Evolutionary conservation across 768 basidiomycete genomes (phyloP).

Genomic region (Tremella mesenterica): DNA sequence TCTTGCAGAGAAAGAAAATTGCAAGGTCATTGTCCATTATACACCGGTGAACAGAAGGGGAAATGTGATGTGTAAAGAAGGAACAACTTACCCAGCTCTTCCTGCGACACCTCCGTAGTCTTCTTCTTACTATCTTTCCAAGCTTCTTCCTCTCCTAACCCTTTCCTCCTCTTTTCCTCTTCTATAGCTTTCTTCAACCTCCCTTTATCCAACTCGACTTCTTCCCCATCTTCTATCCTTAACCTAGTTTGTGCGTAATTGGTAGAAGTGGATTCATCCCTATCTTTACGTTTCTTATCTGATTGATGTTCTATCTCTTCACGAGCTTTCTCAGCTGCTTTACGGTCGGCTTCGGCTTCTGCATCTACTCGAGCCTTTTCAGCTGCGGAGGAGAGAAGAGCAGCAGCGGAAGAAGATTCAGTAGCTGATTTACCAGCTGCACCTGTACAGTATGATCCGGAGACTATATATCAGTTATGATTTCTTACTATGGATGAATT

Average conservation of each 20-base stretch:
- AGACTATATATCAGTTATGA: slow-evolving; percentile 46
- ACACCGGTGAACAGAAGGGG: not conserved
- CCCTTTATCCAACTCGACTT: slow-evolving; percentile 64
- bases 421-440: slow-evolving; percentile 70
- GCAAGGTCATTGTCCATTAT: no score
- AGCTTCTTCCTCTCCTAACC: slow-evolving; percentile 48
- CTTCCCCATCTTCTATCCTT: slow-evolving; percentile 66
- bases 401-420: slow-evolving; percentile 63
- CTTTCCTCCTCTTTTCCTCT: slow-evolving; percentile 74
- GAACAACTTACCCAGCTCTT: slow-evolving; percentile 46
- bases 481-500: no score
- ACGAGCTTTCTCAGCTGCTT: not conserved
- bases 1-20: no score
- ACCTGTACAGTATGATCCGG: slow-evolving; percentile 86
- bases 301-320: not conserved
- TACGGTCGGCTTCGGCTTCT: slow-evolving; percentile 19
- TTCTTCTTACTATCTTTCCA: slow-evolving; percentile 53
- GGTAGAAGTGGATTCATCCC: slow-evolving; percentile 36
- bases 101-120: slow-evolving; percentile 73
- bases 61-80: no score
- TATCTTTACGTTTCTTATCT: not conserved
- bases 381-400: slow-evolving; percentile 50
- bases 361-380: slow-evolving; percentile 21
- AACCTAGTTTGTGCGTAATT: slow-evolving; percentile 64
- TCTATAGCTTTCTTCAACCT: slow-evolving; percentile 60